Conservation (phyloP, 2,329 filamentous ascomycete species). For the Cladorrhinum sp. region DNA sequence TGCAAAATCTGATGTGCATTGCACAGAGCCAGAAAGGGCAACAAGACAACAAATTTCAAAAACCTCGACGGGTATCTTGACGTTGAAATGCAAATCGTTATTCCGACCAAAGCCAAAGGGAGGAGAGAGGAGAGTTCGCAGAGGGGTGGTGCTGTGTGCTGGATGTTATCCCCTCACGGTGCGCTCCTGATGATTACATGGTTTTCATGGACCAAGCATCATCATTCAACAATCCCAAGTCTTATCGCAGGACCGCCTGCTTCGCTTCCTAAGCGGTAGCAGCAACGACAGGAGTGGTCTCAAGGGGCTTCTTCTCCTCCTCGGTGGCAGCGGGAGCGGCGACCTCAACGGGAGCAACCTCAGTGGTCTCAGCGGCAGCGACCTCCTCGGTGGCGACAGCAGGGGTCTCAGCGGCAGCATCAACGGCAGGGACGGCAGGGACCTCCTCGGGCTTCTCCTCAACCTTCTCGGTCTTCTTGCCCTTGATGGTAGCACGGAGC, state of each 20-base stretch:
- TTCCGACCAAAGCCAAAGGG: conserved; percentile 41
- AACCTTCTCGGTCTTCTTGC: conserved; percentile 36
- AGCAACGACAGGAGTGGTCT: conserved; percentile 47
- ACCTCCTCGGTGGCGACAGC: conserved; percentile 31
- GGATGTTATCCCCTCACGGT: conserved; percentile 24
- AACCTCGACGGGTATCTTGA: conserved; percentile 56
- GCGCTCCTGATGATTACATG: conserved; percentile 28
- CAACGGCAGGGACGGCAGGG: conserved; percentile 34
- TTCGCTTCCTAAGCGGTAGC: conserved; percentile 47
- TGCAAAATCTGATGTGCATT: conserved; percentile 1
- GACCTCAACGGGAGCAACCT: conserved; percentile 37
- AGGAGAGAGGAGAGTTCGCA: conserved; percentile 7
- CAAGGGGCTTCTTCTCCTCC: conserved; percentile 38
- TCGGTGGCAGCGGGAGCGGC: conserved; percentile 37
- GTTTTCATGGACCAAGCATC: conserved; percentile 24
- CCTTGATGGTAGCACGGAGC: conserved; percentile 56
- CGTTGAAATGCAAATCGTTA: conserved; percentile 57
- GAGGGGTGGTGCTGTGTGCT: conserved; percentile 10
- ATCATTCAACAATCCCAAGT: conserved; percentile 22
- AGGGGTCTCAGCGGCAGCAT: conserved; percentile 32
- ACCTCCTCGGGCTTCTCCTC: conserved; percentile 44
- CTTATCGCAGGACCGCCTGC: conserved; percentile 10
- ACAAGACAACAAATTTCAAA: conserved; percentile 27
- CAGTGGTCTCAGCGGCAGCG: conserved; percentile 26
- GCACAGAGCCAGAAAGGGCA: not conserved